Evolutionary conservation across 441 rosid genomes (phyloP), one percentile per base, ranked within the genome.

Genomic region (Manihot esculenta): DNA sequence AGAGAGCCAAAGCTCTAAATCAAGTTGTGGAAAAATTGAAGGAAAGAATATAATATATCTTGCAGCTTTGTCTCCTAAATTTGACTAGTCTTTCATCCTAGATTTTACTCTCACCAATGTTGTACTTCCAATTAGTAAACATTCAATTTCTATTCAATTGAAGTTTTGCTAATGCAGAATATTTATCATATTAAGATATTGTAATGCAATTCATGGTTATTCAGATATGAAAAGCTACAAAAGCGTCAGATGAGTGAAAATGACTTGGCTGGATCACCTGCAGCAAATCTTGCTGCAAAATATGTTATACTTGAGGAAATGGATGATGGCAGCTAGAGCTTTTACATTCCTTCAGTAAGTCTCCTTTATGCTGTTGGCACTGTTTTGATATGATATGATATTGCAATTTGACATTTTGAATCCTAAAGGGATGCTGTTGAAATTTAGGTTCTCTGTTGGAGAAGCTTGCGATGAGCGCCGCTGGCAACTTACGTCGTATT

Each of bases 231-330:
- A 24, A 93, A 86, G 77, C 84, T 93, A 60, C 86, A 85, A 66
- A 81, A 78, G 63, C 86, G 84, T 42, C 83, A 80, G 61, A 74
- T 74, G 48, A 77, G 68, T 47, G 89, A 75, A 76, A 79, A 76
- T 33, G 82, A 76, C 71, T 57, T 47, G 27, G 57, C 38, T 26
- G 75, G 55, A 44, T 71, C 80, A 18, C 66, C 79, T 10, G 20
- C 75, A 21, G 68, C 78, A 57, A 82, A 67, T 62, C 74, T 53
- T 73, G 74, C 82, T 44, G 85, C 87, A 4, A 91, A 86, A 77
- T 93, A 93, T 77, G 94, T 86, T 73, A 93, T 93, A 75, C 88
- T 93, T 14, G 96, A 93, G 81, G 92, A 91, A 78, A 71, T 80
- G 83, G 89, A 89, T 68, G 97, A 87, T 79, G 78, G 1, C 9